These are phyloP conservation scores for Acacia confusa DNA, from an alignment of 306 rosid genomes.

Conservation along the genomic window DNA sequence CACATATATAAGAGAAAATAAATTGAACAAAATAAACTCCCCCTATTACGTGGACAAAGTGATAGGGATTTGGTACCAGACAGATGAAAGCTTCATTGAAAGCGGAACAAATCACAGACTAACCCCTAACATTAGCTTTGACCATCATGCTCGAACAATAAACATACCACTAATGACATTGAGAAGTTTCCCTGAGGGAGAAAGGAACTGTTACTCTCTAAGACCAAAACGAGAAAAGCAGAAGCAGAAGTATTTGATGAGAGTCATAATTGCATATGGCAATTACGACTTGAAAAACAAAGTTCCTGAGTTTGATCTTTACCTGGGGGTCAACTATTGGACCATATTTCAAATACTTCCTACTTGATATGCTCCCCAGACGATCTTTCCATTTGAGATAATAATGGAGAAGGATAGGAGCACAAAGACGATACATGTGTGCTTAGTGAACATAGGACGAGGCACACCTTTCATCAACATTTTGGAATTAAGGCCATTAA, in stretches of 20 bases:
- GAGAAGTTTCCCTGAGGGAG: constrained; percentile 47
- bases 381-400: background rate
- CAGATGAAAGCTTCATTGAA: background rate
- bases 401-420: background rate
- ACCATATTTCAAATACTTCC: background rate
- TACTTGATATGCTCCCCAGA: too few species aligned
- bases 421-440: background rate
- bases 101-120: background rate
- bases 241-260: constrained; percentile 29
- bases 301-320: background rate
- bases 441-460: background rate
- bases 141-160: too few species aligned
- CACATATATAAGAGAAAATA: too few species aligned
- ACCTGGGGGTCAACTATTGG: background rate
- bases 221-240: constrained; percentile 10
- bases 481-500: background rate
- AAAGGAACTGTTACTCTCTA: constrained; percentile 45
- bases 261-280: constrained; percentile 39
- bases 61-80: background rate
- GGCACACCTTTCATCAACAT: background rate
- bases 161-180: background rate
- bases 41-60: background rate
- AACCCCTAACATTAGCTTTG: background rate
- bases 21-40: too few species aligned
- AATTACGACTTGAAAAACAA: constrained; percentile 38